Evolutionary conservation across 306 rosid genomes (phyloP), one percentile per base, ranked within the genome.

Genomic region (Senna tora): DNA sequence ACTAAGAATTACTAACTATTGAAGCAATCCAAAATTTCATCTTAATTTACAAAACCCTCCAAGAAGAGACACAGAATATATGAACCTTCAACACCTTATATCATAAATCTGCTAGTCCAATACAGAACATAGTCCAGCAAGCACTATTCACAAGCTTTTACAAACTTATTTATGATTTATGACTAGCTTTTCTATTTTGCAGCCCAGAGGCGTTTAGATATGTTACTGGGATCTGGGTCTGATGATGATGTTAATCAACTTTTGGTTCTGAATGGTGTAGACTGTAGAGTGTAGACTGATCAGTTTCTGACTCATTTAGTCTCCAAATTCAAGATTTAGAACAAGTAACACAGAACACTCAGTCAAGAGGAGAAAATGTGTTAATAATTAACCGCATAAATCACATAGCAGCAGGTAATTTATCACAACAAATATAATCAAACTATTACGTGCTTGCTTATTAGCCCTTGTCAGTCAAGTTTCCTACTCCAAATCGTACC

Each of bases 301-400:
- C 22, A 13, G 17, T 45, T 65, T 22, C 55, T 22, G 39, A 30
- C 39, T 3, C 7, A 56, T 15, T 56, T 25, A 20, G 10, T 14
- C 11, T 56, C 41, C 39, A 56, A 13, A 28, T 32, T 15, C 43
- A 58, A 33, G 6, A 58, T 30, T 42, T 42, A n/a, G 17, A 66
- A 71, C 47, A 71, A 17, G 50, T 38, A 38, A 38, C 17, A 65
- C 56, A 65, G 10, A 22, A 47, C 47, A 47, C 43, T 66, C 42
- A 28, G 30, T 16, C 43, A 17, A 46, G 10, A 30, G 4, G 56
- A 14, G 22, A 5, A 9, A 34, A 9, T n/a, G 22, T 57, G n/a
- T n/a, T 32, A 2, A 32, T 33, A 19, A n/a, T n/a, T n/a, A n/a
- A 66, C 20, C 34, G n/a, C 59, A 32, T 25, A 46, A 45, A 28